These are phyloP conservation scores for Populus davidiana DNA, from an alignment of 345 rosid species.

Conservation along the genomic window DNA sequence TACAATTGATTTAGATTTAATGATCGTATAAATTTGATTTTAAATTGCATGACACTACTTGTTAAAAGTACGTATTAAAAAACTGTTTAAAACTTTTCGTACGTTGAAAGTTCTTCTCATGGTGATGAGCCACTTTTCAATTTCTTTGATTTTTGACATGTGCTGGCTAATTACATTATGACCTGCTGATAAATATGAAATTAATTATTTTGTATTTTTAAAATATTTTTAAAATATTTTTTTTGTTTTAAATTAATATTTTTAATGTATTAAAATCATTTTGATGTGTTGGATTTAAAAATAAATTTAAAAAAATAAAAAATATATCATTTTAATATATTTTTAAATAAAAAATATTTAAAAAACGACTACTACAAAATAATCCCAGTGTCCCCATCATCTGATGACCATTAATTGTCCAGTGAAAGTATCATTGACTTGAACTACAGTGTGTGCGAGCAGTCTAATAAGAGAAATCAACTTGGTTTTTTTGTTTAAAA, in stretches of 20 bases:
- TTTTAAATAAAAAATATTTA: too few species aligned
- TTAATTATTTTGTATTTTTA: too few species aligned
- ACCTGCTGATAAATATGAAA: too few species aligned
- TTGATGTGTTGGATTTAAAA: too few species aligned
- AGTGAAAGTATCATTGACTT: neutral
- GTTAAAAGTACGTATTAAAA: neutral
- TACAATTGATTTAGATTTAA: neutral
- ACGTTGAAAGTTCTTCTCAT: neutral
- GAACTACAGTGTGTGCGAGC: neutral
- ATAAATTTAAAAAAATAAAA: too few species aligned
- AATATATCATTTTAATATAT: too few species aligned
- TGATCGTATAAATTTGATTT: neutral
- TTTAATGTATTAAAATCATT: too few species aligned
- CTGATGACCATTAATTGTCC: neutral
- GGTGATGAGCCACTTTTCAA: neutral
- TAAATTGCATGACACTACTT: neutral
- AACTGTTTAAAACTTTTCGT: neutral
- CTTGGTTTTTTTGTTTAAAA: too few species aligned
- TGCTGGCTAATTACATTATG: neutral
- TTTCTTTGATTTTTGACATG: neutral
- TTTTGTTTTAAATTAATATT: too few species aligned
- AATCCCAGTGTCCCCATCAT: too few species aligned
- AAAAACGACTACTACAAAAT: too few species aligned
- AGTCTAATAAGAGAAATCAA: neutral
- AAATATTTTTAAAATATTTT: too few species aligned